These are phyloP conservation scores for Debaryomyces singareniensis DNA, from an alignment of 1,139 yeast genomes.

Conservation along the genomic window DNA sequence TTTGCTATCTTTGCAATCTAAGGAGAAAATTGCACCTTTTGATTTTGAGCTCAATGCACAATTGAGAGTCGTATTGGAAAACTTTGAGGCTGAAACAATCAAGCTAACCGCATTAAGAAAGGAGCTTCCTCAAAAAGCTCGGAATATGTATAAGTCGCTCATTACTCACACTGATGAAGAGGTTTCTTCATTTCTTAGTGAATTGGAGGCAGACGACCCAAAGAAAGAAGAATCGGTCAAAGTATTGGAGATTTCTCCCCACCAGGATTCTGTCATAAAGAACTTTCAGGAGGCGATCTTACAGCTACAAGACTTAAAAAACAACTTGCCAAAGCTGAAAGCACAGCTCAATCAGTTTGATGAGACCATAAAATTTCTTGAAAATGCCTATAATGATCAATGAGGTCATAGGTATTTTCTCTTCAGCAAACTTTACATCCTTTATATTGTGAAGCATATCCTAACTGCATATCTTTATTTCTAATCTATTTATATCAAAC, in stretches of 20 bases:
- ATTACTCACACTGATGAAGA: slow-evolving; percentile 25
- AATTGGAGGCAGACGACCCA: slow-evolving; percentile 11
- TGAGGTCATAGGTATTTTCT: no score
- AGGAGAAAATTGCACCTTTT: slow-evolving; percentile 53
- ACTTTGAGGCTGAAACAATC: slow-evolving; percentile 54
- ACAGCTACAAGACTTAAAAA: slow-evolving; percentile 20
- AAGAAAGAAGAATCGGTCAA: slow-evolving; percentile 8
- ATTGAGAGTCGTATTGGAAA: slow-evolving; percentile 45
- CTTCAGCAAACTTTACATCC: no score
- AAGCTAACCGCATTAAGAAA: slow-evolving; percentile 46
- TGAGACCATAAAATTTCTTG: slow-evolving; percentile 27
- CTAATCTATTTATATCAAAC: no score
- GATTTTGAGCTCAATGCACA: slow-evolving; percentile 51
- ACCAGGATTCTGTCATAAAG: slow-evolving; percentile 10
- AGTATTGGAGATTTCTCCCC: slow-evolving; percentile 7
- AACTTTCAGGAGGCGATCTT: slow-evolving; percentile 20
- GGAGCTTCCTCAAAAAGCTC: slow-evolving; percentile 40
- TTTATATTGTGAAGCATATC: no score
- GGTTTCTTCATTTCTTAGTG: slow-evolving; percentile 21
- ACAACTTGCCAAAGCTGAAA: slow-evolving; percentile 23
- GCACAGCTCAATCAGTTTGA: slow-evolving; percentile 26
- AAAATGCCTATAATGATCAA: slow-evolving; percentile 13
- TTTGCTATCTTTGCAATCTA: slow-evolving; percentile 25
- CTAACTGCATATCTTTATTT: no score
- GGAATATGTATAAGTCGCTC: slow-evolving; percentile 20